A percentile compares a stretch with the other conserved stretches of the same genome.
These are phyloP conservation scores for Antrodiella citrinella DNA, from an alignment of 768 basidiomycete genomes.

Conservation along the genomic window DNA sequence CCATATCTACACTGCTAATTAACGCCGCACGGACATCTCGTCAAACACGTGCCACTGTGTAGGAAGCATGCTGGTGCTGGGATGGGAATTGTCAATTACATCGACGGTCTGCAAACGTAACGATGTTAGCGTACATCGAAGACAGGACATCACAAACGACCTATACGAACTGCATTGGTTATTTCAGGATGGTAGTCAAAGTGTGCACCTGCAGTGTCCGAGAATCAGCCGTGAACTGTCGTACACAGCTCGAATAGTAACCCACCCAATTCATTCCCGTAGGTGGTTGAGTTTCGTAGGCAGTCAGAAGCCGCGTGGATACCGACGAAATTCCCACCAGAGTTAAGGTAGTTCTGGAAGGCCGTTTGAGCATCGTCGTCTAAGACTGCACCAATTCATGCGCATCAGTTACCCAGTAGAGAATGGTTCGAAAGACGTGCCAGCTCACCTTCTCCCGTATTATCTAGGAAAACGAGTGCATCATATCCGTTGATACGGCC, in stretches of 20 bases:
- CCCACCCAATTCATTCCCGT: constrained; percentile 31
- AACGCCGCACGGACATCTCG: constrained; percentile 26
- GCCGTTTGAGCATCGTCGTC: constrained; percentile 31
- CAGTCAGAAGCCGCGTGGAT: constrained; percentile 40
- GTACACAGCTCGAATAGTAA: neutral
- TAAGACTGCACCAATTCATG: constrained; percentile 26
- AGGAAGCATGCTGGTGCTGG: constrained; percentile 32
- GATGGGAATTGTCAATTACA: constrained; percentile 33
- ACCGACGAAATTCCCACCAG: constrained; percentile 38
- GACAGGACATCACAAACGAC: neutral
- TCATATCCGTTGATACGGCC: constrained; percentile 33
- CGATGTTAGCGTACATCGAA: neutral
- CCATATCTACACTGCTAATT: neutral
- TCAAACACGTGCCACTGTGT: constrained; percentile 26
- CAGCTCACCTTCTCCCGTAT: constrained; percentile 35
- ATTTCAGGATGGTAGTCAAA: constrained; percentile 42
- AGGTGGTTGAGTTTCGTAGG: constrained; percentile 32
- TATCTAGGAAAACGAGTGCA: constrained; percentile 36
- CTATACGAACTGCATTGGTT: constrained; percentile 31
- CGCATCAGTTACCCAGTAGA: neutral
- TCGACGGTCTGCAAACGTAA: constrained; percentile 26
- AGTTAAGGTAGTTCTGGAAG: constrained; percentile 34
- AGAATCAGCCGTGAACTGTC: neutral
- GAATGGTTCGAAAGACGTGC: neutral
- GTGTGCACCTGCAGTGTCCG: constrained; percentile 24